These are phyloP conservation scores for Talaromyces amestolkiae DNA, from an alignment of 2,329 filamentous ascomycete genomes.

Conservation along the genomic window DNA sequence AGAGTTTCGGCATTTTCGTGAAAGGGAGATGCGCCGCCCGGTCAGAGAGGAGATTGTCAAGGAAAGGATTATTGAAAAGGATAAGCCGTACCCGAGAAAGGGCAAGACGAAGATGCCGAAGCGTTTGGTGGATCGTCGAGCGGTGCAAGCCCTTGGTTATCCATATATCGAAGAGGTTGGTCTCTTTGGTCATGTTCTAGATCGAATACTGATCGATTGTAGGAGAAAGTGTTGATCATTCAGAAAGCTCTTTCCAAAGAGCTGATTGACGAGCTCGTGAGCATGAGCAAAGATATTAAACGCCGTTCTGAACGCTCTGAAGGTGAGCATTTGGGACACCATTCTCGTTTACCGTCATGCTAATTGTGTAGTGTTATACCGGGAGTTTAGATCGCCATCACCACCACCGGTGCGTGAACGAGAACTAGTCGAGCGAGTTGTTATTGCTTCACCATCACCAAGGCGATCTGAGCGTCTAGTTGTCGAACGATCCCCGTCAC, in stretches of 20 bases:
- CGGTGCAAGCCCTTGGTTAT: conserved; percentile 80
- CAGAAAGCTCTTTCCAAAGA: conserved; percentile 81
- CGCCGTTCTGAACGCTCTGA: conserved; percentile 33
- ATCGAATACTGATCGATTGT: not conserved
- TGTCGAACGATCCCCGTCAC: conserved; percentile 30
- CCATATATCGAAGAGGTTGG: conserved; percentile 79
- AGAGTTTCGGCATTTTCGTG: conserved; percentile 64
- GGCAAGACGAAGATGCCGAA: conserved; percentile 87
- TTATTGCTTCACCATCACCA: conserved; percentile 20
- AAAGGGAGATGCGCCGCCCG: conserved; percentile 50
- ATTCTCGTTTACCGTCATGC: not conserved
- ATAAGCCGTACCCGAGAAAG: conserved; percentile 66
- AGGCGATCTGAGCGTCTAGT: conserved; percentile 28
- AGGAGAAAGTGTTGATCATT: conserved; percentile 79
- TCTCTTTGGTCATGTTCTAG: not conserved
- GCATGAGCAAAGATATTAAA: conserved; percentile 66
- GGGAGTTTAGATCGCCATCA: conserved; percentile 21
- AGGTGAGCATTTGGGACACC: conserved; percentile 24
- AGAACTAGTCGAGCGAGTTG: conserved; percentile 20
- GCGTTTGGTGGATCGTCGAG: conserved; percentile 73
- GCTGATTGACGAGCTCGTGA: conserved; percentile 87
- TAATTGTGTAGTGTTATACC: conserved; percentile 2
- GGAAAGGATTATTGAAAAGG: conserved; percentile 39
- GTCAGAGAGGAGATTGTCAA: conserved; percentile 31
- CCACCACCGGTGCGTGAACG: conserved; percentile 18